Percentiles rank a stretch among this genome's conserved stretches.
phyloP scores from a whole-genome alignment of 495 filamentous ascomycete species.

The Cercophora sp. region DNA sequence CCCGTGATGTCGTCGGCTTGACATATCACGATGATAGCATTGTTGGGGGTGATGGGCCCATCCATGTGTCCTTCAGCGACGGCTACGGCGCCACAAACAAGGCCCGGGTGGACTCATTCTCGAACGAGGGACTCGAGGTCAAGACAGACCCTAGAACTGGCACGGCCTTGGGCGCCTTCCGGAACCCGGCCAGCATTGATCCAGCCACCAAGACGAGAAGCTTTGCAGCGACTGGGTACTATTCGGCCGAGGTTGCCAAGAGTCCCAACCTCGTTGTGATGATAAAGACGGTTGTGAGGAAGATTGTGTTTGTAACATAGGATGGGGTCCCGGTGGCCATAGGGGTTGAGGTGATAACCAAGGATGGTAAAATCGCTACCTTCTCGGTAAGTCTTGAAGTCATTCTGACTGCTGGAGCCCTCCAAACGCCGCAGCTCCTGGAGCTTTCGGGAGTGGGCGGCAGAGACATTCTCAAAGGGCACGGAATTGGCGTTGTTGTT shows the following conservation, averaged over 20 bases:
- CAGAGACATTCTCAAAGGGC: constrained; percentile 54
- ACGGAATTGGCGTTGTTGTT: constrained; percentile 65
- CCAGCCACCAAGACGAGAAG: constrained; percentile 35
- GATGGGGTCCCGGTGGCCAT: constrained; percentile 25
- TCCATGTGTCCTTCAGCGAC: constrained; percentile 39
- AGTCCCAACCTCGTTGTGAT: constrained; percentile 45
- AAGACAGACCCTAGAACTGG: constrained; percentile 38
- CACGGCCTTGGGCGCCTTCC: constrained; percentile 41
- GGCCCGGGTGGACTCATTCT: constrained; percentile 37
- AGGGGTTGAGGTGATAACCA: constrained; percentile 30
- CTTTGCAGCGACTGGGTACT: constrained; percentile 38
- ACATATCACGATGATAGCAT: constrained; percentile 33
- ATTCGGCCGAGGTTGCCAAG: constrained; percentile 27
- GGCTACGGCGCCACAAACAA: constrained; percentile 30
- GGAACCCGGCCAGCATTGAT: constrained; percentile 42
- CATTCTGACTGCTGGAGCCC: constrained; percentile 55
- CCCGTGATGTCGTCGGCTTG: constrained; percentile 28
- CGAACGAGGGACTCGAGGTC: constrained; percentile 27
- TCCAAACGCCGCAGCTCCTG: constrained; percentile 57
- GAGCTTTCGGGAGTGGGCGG: constrained; percentile 77
- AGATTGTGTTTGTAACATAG: constrained; percentile 30
- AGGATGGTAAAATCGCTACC: constrained; percentile 23
- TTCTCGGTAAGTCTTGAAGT: constrained; percentile 44
- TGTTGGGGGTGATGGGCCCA: constrained; percentile 32
- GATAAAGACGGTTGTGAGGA: constrained; percentile 44